Conservation (phyloP, 192 early-diverging fungal species). For the Backusella circina region DNA sequence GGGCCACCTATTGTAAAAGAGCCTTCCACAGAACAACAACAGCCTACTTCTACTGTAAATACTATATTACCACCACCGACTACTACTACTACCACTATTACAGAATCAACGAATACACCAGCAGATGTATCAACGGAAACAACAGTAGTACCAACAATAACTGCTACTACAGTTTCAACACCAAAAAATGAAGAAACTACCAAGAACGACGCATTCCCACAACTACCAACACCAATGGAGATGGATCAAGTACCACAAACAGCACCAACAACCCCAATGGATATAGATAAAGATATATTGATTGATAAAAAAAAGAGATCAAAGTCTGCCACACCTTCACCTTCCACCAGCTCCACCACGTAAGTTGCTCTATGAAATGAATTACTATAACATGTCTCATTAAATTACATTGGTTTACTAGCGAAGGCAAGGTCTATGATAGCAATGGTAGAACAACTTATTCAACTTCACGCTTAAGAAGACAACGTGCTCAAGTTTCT, state of each 20-base stretch:
- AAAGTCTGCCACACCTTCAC: background rate
- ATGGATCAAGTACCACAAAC: background rate
- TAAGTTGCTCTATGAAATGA: background rate
- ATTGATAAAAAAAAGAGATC: background rate
- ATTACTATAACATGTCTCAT: too few relatives aligned
- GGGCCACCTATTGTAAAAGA: background rate
- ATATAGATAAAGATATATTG: background rate
- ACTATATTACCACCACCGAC: background rate
- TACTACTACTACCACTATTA: background rate
- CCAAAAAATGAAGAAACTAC: background rate
- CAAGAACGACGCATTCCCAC: background rate
- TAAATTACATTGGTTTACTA: slow-evolving; percentile 6
- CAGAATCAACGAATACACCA: background rate
- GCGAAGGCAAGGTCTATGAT: slow-evolving; percentile 30
- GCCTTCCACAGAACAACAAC: background rate
- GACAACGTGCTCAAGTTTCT: slow-evolving; percentile 36
- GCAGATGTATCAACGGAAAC: background rate
- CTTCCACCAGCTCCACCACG: background rate
- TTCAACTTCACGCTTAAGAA: slow-evolving; percentile 51
- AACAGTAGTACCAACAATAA: background rate
- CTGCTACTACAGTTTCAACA: background rate
- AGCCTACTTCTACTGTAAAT: background rate
- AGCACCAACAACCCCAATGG: background rate
- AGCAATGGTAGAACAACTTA: slow-evolving; percentile 50
- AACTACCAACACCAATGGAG: background rate